phyloP scores from a whole-genome alignment of 805 yeast species.

The Candida gorgasii region DNA sequence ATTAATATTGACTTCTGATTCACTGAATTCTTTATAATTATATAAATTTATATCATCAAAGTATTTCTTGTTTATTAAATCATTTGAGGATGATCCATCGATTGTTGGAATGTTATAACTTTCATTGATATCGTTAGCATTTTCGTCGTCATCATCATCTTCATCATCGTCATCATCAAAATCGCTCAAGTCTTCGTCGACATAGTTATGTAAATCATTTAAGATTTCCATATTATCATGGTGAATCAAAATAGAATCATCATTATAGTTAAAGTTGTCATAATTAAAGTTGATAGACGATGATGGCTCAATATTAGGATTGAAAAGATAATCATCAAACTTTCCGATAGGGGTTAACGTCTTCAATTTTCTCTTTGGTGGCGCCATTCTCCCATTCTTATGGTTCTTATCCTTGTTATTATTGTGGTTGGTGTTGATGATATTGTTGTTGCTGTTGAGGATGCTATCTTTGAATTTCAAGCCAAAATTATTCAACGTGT shows the following conservation, averaged over 20 bases:
- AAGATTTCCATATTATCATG: conserved; percentile 14
- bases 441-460: background rate
- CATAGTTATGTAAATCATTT: conserved; percentile 10
- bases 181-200: conserved; percentile 25
- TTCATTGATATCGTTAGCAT: conserved; percentile 2
- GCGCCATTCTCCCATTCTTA: conserved; percentile 7
- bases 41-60: conserved; percentile 32
- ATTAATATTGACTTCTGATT: conserved; percentile 8
- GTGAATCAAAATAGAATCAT: conserved; percentile 31
- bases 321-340: conserved; percentile 39
- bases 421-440: background rate
- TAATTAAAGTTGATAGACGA: conserved; percentile 29
- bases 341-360: conserved; percentile 29
- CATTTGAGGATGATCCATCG: conserved; percentile 13
- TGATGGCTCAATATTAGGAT: conserved; percentile 45
- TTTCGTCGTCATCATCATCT: conserved; percentile 12
- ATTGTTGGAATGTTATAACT: background rate
- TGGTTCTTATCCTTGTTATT: background rate
- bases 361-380: conserved; percentile 32
- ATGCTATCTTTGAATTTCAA: conserved; percentile 4
- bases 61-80: conserved; percentile 28
- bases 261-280: conserved; percentile 19
- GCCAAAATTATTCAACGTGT: conserved; percentile 5
- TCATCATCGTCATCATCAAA: conserved; percentile 20
- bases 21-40: conserved; percentile 2